phyloP scores from a whole-genome alignment of 805 yeast species.

The Hanseniaspora nectarophila region DNA sequence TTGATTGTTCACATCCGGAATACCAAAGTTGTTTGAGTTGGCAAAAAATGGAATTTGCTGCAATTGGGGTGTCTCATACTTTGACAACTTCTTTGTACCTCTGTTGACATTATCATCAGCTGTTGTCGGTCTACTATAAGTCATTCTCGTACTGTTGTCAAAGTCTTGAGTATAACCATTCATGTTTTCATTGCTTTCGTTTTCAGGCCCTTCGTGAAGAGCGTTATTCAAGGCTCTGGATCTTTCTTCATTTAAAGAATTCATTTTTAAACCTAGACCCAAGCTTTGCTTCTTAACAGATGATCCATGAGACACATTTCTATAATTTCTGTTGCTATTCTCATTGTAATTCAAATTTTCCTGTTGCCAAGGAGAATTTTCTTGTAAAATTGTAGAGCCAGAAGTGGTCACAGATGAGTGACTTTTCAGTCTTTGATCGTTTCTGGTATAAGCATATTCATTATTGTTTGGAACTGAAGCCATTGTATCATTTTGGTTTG shows the following conservation, averaged over 20 bases:
- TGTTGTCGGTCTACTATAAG: neutral
- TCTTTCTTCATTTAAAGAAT: conserved; percentile 5
- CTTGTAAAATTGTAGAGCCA: conserved; percentile 9
- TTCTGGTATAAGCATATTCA: neutral
- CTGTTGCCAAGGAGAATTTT: conserved; percentile 7
- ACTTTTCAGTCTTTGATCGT: conserved; percentile 9
- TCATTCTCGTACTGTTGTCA: neutral
- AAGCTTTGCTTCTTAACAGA: conserved; percentile 4
- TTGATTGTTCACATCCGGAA: neutral
- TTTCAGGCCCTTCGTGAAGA: neutral
- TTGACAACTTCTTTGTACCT: conserved; percentile 7
- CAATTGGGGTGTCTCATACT: conserved; percentile 11
- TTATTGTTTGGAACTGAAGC: neutral
- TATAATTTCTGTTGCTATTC: neutral
- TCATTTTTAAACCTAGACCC: conserved; percentile 4
- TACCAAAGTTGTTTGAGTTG: neutral
- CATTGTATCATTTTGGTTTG: neutral
- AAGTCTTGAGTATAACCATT: neutral
- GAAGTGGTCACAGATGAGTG: conserved; percentile 9
- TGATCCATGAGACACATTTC: neutral
- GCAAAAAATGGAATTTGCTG: conserved; percentile 14
- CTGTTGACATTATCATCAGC: neutral
- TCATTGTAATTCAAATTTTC: neutral
- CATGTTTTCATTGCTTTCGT: neutral
- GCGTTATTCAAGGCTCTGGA: neutral